Conservation (phyloP, 1,139 yeast species). For the Eremothecium cymbalariae region DNA sequence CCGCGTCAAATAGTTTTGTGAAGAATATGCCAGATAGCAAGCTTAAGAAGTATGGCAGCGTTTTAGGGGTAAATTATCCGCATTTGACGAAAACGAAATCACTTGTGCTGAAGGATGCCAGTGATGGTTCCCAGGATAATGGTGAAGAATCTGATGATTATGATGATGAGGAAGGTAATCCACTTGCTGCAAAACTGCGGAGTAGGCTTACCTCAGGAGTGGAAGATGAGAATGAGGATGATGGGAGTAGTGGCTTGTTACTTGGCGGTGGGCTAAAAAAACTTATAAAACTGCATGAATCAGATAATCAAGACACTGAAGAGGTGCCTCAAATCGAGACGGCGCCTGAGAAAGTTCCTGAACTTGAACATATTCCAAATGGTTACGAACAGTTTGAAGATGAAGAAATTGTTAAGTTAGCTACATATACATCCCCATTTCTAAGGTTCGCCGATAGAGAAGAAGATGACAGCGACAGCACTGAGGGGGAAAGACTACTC, state of each 20-base stretch:
- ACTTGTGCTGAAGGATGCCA: conserved; percentile 27
- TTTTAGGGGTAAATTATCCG: conserved; percentile 17
- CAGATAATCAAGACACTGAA: conserved; percentile 10
- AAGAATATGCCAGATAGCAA: conserved; percentile 14
- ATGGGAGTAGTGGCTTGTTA: conserved; percentile 11
- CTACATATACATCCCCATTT: conserved; percentile 18
- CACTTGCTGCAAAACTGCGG: conserved; percentile 15
- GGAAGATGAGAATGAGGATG: conserved; percentile 12
- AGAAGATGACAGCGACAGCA: conserved; percentile 6
- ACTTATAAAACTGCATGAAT: conserved; percentile 8
- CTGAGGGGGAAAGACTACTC: conserved; percentile 8
- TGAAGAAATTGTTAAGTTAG: conserved; percentile 21
- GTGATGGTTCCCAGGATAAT: conserved; percentile 15
- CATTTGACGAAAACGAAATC: conserved; percentile 21
- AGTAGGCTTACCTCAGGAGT: conserved; percentile 12
- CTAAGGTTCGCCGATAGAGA: conserved; percentile 9
- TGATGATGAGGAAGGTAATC: conserved; percentile 21
- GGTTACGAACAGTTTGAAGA: conserved; percentile 21
- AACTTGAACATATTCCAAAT: conserved; percentile 23
- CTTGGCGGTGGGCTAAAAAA: conserved; percentile 16
- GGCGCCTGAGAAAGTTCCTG: conserved; percentile 18
- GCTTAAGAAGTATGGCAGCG: conserved; percentile 32
- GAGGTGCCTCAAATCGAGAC: conserved; percentile 22
- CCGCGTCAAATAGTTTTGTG: conserved; percentile 9
- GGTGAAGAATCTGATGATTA: conserved; percentile 21